Conservation (phyloP, 2,329 filamentous ascomycete genomes). For the Monilinia polystroma region DNA sequence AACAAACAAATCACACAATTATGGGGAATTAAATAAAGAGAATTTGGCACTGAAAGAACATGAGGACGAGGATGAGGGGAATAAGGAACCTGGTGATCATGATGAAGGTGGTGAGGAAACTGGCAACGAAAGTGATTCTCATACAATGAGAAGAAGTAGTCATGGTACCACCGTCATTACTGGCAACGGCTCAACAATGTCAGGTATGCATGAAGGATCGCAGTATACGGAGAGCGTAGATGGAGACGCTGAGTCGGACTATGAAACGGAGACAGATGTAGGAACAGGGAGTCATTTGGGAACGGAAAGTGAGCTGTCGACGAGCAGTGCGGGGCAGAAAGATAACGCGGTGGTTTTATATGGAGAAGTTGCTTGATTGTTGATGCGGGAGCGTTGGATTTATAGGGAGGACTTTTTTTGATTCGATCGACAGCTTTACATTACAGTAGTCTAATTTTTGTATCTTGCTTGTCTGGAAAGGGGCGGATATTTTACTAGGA, state of each 20-base stretch:
- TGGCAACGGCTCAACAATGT: conserved; percentile 30
- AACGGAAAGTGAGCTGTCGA: conserved; percentile 22
- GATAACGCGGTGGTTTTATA: conserved; percentile 31
- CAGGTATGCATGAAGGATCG: conserved; percentile 35
- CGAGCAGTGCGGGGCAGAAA: conserved; percentile 19
- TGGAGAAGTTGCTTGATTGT: conserved; percentile 27
- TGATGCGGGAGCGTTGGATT: conserved; percentile 26
- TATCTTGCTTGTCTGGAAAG: background rate
- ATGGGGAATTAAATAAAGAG: conserved; percentile 60
- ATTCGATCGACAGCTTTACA: background rate
- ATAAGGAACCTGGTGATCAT: conserved; percentile 9
- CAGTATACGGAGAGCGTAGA: conserved; percentile 38
- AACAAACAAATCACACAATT: conserved; percentile 33
- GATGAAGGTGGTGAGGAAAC: conserved; percentile 26
- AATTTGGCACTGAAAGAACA: conserved; percentile 63
- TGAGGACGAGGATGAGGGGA: conserved; percentile 48
- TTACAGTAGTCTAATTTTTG: conserved; percentile 1
- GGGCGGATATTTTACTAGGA: background rate
- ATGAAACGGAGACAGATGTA: conserved; percentile 28
- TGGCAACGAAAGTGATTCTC: conserved; percentile 32
- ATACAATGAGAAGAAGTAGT: conserved; percentile 39
- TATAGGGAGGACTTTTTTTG: conserved; percentile 16
- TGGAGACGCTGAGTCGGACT: conserved; percentile 29
- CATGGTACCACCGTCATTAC: conserved; percentile 37
- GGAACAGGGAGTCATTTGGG: conserved; percentile 27